These are phyloP conservation scores for Neurospora sp. DNA, from an alignment of 495 filamentous ascomycete species.

Conservation along the genomic window DNA sequence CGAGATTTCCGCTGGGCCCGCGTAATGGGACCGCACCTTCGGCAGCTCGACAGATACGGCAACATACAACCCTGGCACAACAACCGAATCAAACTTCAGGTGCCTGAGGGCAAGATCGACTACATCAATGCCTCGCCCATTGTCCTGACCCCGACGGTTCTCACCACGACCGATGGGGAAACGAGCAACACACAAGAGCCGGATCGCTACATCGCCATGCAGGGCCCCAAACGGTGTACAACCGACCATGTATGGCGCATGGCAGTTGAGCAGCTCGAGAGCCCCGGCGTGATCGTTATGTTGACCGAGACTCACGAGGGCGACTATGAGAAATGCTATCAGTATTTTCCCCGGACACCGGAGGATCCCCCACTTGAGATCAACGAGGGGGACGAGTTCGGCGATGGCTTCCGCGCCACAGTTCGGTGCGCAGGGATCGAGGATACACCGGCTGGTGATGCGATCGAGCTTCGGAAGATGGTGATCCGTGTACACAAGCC, in stretches of 20 bases:
- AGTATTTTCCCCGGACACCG: constrained; percentile 66
- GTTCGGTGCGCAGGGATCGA: constrained; percentile 42
- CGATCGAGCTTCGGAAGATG: constrained; percentile 45
- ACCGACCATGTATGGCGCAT: constrained; percentile 89
- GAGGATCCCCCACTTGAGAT: constrained; percentile 44
- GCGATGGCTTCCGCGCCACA: constrained; percentile 49
- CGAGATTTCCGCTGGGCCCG: constrained; percentile 48
- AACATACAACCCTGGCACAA: constrained; percentile 82
- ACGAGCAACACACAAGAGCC: constrained; percentile 24
- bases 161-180: constrained; percentile 29
- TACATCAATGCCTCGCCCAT: constrained; percentile 98
- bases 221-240: constrained; percentile 70
- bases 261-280: constrained; percentile 74
- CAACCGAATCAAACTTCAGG: constrained; percentile 74
- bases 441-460: constrained; percentile 35
- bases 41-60: constrained; percentile 61
- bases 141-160: constrained; percentile 49
- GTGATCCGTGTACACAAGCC: constrained; percentile 30
- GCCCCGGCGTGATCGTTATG: constrained; percentile 87
- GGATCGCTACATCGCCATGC: constrained; percentile 46
- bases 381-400: constrained; percentile 52
- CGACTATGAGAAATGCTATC: constrained; percentile 80
- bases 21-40: constrained; percentile 36
- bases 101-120: constrained; percentile 68
- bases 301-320: constrained; percentile 81